These are phyloP conservation scores for Brassica rapa DNA, from an alignment of 345 rosid species.

Conservation along the genomic window DNA sequence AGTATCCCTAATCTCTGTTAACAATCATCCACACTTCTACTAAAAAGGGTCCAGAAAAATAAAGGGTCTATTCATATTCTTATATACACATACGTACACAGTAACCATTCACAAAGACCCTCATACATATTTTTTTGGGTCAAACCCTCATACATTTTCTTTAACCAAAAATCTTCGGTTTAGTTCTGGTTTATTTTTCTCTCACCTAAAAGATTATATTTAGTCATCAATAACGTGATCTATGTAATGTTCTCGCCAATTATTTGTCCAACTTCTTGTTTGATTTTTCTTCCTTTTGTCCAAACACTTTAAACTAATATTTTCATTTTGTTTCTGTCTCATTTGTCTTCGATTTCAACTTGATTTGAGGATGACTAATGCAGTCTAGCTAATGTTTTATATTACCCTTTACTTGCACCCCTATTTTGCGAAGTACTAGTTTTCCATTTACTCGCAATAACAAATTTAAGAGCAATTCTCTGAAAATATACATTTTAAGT, in stretches of 20 bases:
- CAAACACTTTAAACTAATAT: slow-evolving; percentile 8
- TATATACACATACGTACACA: neutral
- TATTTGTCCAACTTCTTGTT: slow-evolving; percentile 11
- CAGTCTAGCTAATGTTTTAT: neutral
- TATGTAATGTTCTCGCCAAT: neutral
- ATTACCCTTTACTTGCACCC: neutral
- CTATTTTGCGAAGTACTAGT: neutral
- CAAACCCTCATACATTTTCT: neutral
- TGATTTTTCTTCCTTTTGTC: neutral
- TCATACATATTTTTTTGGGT: neutral
- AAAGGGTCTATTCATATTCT: neutral
- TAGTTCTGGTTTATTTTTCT: neutral
- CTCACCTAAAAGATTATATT: slow-evolving; percentile 14
- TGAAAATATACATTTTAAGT: neutral
- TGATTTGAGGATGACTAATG: slow-evolving; percentile 23
- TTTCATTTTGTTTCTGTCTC: slow-evolving; percentile 17
- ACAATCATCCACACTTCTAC: neutral
- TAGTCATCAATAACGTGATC: neutral
- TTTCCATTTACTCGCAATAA: neutral
- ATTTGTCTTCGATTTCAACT: slow-evolving; percentile 24
- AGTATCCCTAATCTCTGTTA: neutral
- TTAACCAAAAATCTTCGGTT: neutral
- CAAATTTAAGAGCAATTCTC: neutral
- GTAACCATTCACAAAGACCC: neutral
- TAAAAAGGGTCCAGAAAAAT: neutral